Conservation (phyloP, 208 protist species). For the Endotrypanum monterogeii region DNA sequence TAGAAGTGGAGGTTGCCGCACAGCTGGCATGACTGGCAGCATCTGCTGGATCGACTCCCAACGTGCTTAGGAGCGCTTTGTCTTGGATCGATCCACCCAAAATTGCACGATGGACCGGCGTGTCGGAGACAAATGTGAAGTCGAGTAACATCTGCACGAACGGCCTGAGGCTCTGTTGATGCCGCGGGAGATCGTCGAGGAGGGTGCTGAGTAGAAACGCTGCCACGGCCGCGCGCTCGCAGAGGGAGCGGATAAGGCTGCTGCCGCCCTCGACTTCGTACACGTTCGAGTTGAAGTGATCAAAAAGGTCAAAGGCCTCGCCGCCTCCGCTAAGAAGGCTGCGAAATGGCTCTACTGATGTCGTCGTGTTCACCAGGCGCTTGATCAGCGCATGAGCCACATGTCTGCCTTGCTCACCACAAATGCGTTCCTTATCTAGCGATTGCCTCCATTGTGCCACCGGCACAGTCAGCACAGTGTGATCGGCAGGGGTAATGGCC, state of each 20-base stretch:
- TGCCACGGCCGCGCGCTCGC: slow-evolving; percentile 51
- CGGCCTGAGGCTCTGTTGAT: slow-evolving; percentile 54
- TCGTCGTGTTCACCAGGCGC: slow-evolving; percentile 8
- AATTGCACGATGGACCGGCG: slow-evolving; percentile 33
- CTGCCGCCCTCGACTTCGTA: not conserved
- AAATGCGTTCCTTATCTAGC: slow-evolving; percentile 15
- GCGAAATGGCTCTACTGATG: not conserved
- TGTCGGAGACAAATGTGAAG: slow-evolving; percentile 69
- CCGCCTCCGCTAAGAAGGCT: not conserved
- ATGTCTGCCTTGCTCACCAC: slow-evolving; percentile 12
- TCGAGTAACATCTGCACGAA: slow-evolving; percentile 69
- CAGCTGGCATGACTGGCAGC: not conserved
- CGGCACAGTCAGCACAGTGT: not conserved
- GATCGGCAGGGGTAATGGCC: no score
- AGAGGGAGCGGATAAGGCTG: slow-evolving; percentile 35
- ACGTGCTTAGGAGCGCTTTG: slow-evolving; percentile 24
- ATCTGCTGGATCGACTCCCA: not conserved
- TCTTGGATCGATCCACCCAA: slow-evolving; percentile 33
- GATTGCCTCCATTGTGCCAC: slow-evolving; percentile 21
- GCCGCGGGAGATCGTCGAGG: slow-evolving; percentile 48
- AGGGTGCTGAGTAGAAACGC: slow-evolving; percentile 59
- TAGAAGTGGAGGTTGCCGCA: not conserved
- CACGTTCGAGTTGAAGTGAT: not conserved
- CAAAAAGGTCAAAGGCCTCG: not conserved
- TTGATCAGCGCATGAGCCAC: slow-evolving; percentile 19